These are phyloP conservation scores for Aphanomyces cochlioides DNA, from an alignment of 352 stramenopile genomes.

Conservation along the genomic window DNA sequence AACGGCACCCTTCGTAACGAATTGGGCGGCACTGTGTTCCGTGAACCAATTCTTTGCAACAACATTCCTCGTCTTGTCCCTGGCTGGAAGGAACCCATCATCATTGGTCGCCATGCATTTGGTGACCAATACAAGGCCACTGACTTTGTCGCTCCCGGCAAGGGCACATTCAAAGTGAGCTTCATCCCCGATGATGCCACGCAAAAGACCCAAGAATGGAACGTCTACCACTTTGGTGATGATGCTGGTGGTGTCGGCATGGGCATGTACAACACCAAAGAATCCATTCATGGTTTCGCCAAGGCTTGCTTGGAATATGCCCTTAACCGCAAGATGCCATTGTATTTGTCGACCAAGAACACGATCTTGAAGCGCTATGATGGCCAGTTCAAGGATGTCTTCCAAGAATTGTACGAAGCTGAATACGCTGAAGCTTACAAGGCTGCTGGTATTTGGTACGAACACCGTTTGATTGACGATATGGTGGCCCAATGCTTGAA, in stretches of 20 bases:
- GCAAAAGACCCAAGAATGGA: constrained; percentile 42
- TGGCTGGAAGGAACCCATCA: constrained; percentile 75
- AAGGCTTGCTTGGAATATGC: constrained; percentile 68
- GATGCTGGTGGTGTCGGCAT: constrained; percentile 49
- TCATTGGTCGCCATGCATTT: constrained; percentile 73
- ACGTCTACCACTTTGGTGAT: constrained; percentile 62
- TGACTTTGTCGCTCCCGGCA: constrained; percentile 60
- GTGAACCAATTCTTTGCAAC: constrained; percentile 76
- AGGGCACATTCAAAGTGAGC: constrained; percentile 70
- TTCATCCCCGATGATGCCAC: constrained; percentile 58
- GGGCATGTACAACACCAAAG: constrained; percentile 83
- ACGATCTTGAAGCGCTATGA: constrained; percentile 82
- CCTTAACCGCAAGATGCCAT: constrained; percentile 52
- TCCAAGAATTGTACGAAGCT: constrained; percentile 73
- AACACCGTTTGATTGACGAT: constrained; percentile 75
- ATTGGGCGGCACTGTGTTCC: constrained; percentile 76
- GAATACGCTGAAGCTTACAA: constrained; percentile 76
- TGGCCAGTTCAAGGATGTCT: constrained; percentile 76
- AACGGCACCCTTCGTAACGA: constrained; percentile 84
- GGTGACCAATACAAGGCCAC: constrained; percentile 78
- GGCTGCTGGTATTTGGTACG: constrained; percentile 69
- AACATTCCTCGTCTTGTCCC: constrained; percentile 74
- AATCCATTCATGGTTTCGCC: constrained; percentile 73
- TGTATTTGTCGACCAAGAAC: constrained; percentile 80
- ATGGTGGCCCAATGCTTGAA: constrained; percentile 82